phyloP scores from a whole-genome alignment of 768 basidiomycete genomes.

The Galerina marginata region DNA sequence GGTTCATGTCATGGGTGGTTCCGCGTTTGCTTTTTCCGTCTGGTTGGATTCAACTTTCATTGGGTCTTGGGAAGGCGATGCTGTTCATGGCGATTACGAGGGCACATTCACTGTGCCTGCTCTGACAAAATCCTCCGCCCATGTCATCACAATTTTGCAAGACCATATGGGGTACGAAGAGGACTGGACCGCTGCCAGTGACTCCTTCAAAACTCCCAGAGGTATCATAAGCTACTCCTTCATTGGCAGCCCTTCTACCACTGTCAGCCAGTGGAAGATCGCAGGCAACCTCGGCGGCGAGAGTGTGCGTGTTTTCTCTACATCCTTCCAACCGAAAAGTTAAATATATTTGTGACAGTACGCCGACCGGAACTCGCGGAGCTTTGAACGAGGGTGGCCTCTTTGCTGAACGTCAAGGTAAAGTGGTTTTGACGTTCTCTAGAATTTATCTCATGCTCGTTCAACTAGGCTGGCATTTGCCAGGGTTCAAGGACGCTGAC shows the following conservation, averaged over 20 bases:
- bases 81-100: constrained; percentile 35
- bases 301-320: constrained; percentile 32
- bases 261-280: constrained; percentile 53
- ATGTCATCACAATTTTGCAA: constrained; percentile 56
- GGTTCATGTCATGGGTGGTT: constrained; percentile 47
- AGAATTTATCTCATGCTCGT: constrained; percentile 10
- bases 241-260: constrained; percentile 41
- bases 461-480: constrained; percentile 58
- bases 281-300: constrained; percentile 56
- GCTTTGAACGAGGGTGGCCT: constrained; percentile 67
- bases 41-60: constrained; percentile 55
- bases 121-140: constrained; percentile 35
- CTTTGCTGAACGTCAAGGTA: constrained; percentile 58
- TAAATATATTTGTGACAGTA: constrained; percentile 34
- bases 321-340: background rate
- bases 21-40: constrained; percentile 53
- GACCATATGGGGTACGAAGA: constrained; percentile 62
- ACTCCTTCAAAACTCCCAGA: constrained; percentile 52
- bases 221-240: constrained; percentile 55
- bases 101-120: constrained; percentile 41
- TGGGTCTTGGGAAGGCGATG: constrained; percentile 53
- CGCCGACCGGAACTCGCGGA: constrained; percentile 52
- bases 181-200: constrained; percentile 46
- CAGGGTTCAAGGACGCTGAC: constrained; percentile 51
- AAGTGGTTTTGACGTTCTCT: background rate